Base-by-base conservation (phyloP, 2,329 filamentous ascomycete genomes). In the Fusarium chuoi region DNA sequence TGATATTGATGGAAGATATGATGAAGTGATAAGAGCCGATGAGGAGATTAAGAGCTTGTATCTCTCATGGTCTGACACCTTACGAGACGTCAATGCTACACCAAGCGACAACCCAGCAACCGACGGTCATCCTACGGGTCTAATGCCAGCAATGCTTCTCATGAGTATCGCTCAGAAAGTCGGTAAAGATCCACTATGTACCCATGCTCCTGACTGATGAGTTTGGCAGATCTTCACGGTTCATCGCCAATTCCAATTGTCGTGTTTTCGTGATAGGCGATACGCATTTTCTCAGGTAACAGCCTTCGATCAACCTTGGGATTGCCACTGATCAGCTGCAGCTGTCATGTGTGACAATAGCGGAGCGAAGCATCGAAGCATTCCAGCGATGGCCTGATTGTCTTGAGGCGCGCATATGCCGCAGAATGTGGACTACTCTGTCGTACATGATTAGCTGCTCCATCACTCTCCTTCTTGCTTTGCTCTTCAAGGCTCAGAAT, bases 141-240 rank as follows among this genome's bases (percentile, higher is more conserved):
- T 62, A 12, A 62, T 64, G 62, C 62, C 62, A 18, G 62, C 56
- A 8, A 64, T 64, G 62, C 24, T 64, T 51, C 45, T 64, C 4
- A 62, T 64, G 24, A 64, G 62, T 15, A 64, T 60, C 1, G 62
- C 62, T 5, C 62, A 64, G 3, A 64, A 64, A 3, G 62, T 51
- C 30, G 9, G 3, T 18, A 6, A 6, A 3, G 4, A 17, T 7
- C 13, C 3, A 3, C 6, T 11, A 33, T 10, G 3, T n/a, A 3
- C 0, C 26, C 2, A 15, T n/a, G 0, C 18, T n/a, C 7, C 6
- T 20, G 14, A 4, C 55, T 64, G 14, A 64, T 14, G 4, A 14
- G 3, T 4, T 1, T 1, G 15, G 1, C 5, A 64, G 62, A 38
- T 62, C 6, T 62, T 62, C n/a, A 64, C 45, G 0, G 14, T 51